These are phyloP conservation scores for Neurospora tetrasperma DNA, from an alignment of 495 filamentous ascomycete species.

Conservation along the genomic window DNA sequence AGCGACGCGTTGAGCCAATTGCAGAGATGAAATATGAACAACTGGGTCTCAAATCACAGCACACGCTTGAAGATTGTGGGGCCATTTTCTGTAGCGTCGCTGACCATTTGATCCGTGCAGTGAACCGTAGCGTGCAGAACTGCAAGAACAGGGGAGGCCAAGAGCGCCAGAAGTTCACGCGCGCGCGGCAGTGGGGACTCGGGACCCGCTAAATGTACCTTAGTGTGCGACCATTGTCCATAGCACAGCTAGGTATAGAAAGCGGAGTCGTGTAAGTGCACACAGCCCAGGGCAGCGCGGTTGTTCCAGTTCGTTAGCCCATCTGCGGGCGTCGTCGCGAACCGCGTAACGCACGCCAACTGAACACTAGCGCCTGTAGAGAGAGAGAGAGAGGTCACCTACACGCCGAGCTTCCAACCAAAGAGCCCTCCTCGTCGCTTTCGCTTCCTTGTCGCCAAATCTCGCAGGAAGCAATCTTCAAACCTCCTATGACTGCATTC, in stretches of 20 bases:
- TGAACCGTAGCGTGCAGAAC: not conserved
- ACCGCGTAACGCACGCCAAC: constrained; percentile 19
- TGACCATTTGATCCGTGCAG: constrained; percentile 9
- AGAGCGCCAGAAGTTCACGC: constrained; percentile 1
- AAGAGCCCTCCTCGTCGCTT: not conserved
- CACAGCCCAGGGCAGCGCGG: not conserved
- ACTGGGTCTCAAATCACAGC: not conserved
- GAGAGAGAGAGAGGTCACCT: not conserved
- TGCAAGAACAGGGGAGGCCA: not conserved
- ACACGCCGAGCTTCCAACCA: constrained; percentile 10
- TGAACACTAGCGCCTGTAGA: not conserved
- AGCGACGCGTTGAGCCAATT: not conserved
- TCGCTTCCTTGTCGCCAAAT: constrained; percentile 16
- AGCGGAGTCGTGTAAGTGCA: constrained; percentile 10
- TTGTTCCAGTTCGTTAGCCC: constrained; percentile 10
- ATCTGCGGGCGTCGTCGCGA: constrained; percentile 22
- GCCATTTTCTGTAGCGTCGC: constrained; percentile 6
- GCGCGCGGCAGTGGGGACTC: not conserved
- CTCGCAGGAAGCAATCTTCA: constrained; percentile 13
- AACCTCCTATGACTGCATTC: constrained; percentile 3
- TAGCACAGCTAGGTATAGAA: not conserved
- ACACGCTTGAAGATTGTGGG: not conserved
- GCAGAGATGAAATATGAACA: not conserved
- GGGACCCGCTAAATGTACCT: not conserved
- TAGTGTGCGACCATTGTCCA: not conserved